phyloP scores from a whole-genome alignment of 352 stramenopile species.

The Pythium folliculosum region DNA sequence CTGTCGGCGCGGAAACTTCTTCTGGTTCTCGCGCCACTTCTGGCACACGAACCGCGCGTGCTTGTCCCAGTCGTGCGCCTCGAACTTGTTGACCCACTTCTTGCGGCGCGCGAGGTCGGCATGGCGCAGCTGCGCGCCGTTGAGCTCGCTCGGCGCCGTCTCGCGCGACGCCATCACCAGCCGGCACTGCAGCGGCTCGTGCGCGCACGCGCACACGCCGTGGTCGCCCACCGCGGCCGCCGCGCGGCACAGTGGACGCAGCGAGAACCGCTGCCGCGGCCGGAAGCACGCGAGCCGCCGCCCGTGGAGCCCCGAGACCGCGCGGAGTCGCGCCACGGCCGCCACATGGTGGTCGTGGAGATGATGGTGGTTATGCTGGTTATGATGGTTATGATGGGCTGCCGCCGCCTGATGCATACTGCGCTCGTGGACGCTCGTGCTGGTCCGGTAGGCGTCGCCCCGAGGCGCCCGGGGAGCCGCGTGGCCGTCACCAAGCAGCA shows the following conservation, averaged over 20 bases:
- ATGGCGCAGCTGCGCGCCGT: slow-evolving; percentile 13
- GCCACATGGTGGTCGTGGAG: neutral
- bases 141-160: neutral
- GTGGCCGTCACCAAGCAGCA: neutral
- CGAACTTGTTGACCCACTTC: slow-evolving; percentile 68
- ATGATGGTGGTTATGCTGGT: neutral
- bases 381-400: neutral
- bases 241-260: slow-evolving; percentile 14
- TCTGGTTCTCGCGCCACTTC: slow-evolving; percentile 74
- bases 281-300: slow-evolving; percentile 65
- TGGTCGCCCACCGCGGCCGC: neutral
- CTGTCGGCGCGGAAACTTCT: slow-evolving; percentile 34
- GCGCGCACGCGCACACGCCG: slow-evolving; percentile 24
- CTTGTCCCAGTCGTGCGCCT: slow-evolving; percentile 48
- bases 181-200: slow-evolving; percentile 24
- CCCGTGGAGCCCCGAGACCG: slow-evolving; percentile 36
- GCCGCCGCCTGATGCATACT: neutral
- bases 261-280: slow-evolving; percentile 51
- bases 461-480: neutral
- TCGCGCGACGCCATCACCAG: slow-evolving; percentile 5
- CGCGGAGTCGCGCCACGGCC: neutral
- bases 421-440: neutral
- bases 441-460: neutral
- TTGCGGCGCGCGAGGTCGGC: slow-evolving; percentile 26
- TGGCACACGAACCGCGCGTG: slow-evolving; percentile 48